These are phyloP conservation scores for Byssothecium circinans DNA, from an alignment of 2,329 filamentous ascomycete genomes.

Conservation along the genomic window DNA sequence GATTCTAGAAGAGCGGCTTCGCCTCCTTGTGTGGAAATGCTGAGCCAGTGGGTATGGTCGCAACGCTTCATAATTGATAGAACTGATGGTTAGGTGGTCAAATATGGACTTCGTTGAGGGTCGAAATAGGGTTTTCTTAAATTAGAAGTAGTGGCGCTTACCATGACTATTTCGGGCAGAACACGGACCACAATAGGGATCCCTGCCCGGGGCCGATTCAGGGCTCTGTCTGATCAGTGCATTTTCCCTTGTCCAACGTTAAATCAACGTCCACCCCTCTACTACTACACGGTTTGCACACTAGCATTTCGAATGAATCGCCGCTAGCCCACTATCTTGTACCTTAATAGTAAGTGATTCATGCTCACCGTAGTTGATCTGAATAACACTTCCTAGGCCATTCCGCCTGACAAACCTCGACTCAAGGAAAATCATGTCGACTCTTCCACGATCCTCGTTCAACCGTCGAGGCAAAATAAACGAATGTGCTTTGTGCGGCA, in stretches of 20 bases:
- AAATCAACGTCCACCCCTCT: slow-evolving; percentile 9
- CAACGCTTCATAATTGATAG: slow-evolving; percentile 4
- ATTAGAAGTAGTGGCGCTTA: slow-evolving; percentile 12
- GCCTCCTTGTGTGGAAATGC: neutral
- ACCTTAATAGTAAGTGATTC: slow-evolving; percentile 11
- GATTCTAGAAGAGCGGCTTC: slow-evolving; percentile 2
- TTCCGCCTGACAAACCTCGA: slow-evolving; percentile 8
- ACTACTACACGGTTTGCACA: slow-evolving; percentile 5
- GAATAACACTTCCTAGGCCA: slow-evolving; percentile 9
- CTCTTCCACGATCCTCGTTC: slow-evolving; percentile 10
- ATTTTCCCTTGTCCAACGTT: slow-evolving; percentile 11
- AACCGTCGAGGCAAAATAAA: slow-evolving; percentile 12
- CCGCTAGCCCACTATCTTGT: slow-evolving; percentile 7
- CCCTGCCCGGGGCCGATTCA: slow-evolving; percentile 8
- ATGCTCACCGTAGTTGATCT: slow-evolving; percentile 9
- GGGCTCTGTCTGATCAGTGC: slow-evolving; percentile 9
- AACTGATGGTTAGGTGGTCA: slow-evolving; percentile 9
- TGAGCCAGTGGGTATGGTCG: slow-evolving; percentile 1
- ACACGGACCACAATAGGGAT: slow-evolving; percentile 11
- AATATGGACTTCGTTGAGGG: slow-evolving; percentile 11
- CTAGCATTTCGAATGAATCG: slow-evolving; percentile 9
- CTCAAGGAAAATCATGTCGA: slow-evolving; percentile 9
- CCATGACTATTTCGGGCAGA: slow-evolving; percentile 11
- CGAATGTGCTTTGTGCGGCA: slow-evolving; percentile 6
- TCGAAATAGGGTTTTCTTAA: slow-evolving; percentile 12